A percentile compares a stretch with the other conserved stretches of the same genome.
phyloP scores from a whole-genome alignment of 768 basidiomycete genomes.

The Lactarius deliciosus region DNA sequence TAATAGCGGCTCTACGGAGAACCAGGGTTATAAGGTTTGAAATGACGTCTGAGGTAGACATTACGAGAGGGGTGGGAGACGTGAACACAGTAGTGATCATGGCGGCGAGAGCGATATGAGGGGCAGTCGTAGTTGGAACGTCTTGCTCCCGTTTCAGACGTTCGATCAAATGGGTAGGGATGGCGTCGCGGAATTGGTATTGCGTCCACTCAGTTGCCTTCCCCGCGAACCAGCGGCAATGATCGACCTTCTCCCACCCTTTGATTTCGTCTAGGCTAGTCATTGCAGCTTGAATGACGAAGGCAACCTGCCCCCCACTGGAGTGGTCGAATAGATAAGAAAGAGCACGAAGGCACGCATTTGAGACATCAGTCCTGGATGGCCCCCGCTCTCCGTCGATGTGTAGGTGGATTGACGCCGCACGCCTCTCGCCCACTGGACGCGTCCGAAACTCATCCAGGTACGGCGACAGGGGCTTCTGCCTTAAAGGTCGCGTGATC shows the following conservation, averaged over 20 bases:
- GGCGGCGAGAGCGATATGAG: constrained; percentile 61
- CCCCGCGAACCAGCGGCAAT: constrained; percentile 82
- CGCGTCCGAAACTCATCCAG: constrained; percentile 81
- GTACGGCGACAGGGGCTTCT: constrained; percentile 72
- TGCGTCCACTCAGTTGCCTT: constrained; percentile 84
- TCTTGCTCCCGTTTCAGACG: constrained; percentile 66
- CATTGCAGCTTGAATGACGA: constrained; percentile 70
- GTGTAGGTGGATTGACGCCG: constrained; percentile 87
- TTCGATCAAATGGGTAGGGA: constrained; percentile 84
- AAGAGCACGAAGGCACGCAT: constrained; percentile 68
- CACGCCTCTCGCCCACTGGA: constrained; percentile 76
- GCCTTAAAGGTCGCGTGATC: constrained; percentile 47
- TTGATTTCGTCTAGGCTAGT: constrained; percentile 60
- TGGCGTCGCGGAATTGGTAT: constrained; percentile 89
- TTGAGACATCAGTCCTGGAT: constrained; percentile 66
- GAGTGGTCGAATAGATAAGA: constrained; percentile 73
- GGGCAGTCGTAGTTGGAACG: constrained; percentile 42
- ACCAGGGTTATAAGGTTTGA: constrained; percentile 74
- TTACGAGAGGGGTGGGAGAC: constrained; percentile 78
- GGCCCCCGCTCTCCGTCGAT: constrained; percentile 88
- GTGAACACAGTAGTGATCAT: constrained; percentile 87
- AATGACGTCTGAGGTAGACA: constrained; percentile 88
- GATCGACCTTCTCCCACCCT: constrained; percentile 65
- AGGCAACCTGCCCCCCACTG: constrained; percentile 69
- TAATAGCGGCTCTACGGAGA: constrained; percentile 63